Evolutionary conservation across 495 filamentous ascomycete genomes (phyloP).

Genomic region (Parathielavia appendiculata): DNA sequence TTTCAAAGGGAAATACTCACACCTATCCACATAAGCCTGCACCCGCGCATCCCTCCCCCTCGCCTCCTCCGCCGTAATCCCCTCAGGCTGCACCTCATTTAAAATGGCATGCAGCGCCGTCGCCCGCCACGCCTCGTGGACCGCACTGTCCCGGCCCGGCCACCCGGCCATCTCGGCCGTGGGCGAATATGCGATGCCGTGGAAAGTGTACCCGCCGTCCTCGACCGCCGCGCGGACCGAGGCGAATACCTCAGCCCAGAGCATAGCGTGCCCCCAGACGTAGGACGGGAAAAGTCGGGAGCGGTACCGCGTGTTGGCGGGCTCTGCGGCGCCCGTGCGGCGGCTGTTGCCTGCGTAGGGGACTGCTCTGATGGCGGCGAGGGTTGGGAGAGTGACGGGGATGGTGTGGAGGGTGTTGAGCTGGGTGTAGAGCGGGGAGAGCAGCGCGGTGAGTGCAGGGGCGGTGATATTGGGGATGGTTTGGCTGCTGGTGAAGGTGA

Average conservation of each 20-base stretch:
- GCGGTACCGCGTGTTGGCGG: constrained; percentile 37
- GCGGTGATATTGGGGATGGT: constrained; percentile 30
- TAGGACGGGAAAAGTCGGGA: constrained; percentile 50
- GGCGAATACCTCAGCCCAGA: constrained; percentile 44
- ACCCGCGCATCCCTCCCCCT: constrained; percentile 21
- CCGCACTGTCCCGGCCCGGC: constrained; percentile 41
- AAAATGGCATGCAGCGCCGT: constrained; percentile 50
- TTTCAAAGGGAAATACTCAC: too few relatives aligned
- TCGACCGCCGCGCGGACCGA: constrained; percentile 46
- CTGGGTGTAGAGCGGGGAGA: constrained; percentile 43
- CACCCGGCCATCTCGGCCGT: constrained; percentile 30
- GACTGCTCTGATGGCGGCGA: constrained; percentile 5
- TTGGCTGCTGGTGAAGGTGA: constrained; percentile 32
- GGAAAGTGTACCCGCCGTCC: constrained; percentile 40
- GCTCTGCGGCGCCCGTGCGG: constrained; percentile 21
- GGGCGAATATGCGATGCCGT: constrained; percentile 41
- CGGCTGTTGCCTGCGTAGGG: constrained; percentile 23
- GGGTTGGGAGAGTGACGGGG: constrained; percentile 29
- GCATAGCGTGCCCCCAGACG: constrained; percentile 40
- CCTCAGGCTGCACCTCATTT: constrained; percentile 29
- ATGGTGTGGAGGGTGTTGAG: constrained; percentile 29
- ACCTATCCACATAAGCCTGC: constrained; percentile 28
- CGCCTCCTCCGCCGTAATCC: constrained; percentile 28
- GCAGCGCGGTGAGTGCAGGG: constrained; percentile 34
- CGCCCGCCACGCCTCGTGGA: constrained; percentile 52